phyloP scores from a whole-genome alignment of 2,329 filamentous ascomycete genomes.

The Sclerotinia subarctica region DNA sequence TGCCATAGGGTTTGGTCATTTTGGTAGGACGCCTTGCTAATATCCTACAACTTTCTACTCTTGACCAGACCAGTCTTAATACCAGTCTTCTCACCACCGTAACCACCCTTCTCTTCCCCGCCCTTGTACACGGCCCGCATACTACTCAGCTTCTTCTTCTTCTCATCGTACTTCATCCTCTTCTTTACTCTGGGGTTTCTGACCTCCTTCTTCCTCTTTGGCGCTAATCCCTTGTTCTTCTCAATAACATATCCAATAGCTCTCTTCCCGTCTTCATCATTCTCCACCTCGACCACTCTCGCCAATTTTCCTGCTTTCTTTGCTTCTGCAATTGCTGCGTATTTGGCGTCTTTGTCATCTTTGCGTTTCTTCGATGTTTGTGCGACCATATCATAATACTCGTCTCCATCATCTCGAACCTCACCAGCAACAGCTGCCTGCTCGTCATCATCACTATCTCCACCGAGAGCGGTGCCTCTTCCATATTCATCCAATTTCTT shows the following conservation, averaged over 20 bases:
- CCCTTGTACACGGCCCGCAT: constrained; percentile 85
- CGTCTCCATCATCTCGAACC: constrained; percentile 51
- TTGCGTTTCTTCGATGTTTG: constrained; percentile 66
- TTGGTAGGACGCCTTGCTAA: constrained; percentile 3
- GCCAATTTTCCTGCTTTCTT: constrained; percentile 60
- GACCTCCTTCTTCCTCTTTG: constrained; percentile 88
- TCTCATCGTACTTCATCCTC: constrained; percentile 91
- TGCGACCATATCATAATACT: constrained; percentile 89
- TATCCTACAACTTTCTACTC: constrained; percentile 70
- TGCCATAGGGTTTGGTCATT: constrained; percentile 5
- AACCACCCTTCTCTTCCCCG: constrained; percentile 78
- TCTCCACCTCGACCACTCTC: constrained; percentile 63
- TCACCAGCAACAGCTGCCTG: constrained; percentile 44
- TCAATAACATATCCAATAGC: constrained; percentile 91
- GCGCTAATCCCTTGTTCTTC: constrained; percentile 95
- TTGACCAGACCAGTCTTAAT: constrained; percentile 93
- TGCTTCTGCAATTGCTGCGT: constrained; percentile 56
- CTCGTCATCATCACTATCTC: constrained; percentile 46
- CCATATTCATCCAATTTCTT: constrained; percentile 60
- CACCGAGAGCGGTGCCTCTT: constrained; percentile 61
- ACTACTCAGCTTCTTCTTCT: constrained; percentile 93
- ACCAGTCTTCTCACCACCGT: constrained; percentile 88
- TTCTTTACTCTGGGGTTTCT: constrained; percentile 97
- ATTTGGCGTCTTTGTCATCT: constrained; percentile 63
- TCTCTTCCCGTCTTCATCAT: constrained; percentile 78